These are phyloP conservation scores for Cicer pinnatifidum DNA, from an alignment of 306 rosid species.

Conservation along the genomic window DNA sequence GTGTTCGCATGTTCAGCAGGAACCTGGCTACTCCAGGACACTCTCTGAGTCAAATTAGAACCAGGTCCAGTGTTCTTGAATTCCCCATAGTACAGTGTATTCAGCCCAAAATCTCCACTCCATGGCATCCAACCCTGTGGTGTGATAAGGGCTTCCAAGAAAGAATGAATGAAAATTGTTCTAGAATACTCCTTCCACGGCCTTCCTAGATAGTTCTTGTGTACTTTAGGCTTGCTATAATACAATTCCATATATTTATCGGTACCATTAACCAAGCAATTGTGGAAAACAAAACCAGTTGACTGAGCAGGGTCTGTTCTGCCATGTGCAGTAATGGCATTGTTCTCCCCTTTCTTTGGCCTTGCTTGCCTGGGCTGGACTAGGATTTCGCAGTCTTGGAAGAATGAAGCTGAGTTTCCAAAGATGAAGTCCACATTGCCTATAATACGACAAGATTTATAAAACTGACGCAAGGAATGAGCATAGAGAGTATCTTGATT, in stretches of 20 bases:
- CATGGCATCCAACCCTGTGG: slow-evolving; percentile 85
- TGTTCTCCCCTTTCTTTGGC: slow-evolving; percentile 77
- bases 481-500: slow-evolving; percentile 93
- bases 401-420: slow-evolving; percentile 85
- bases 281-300: slow-evolving; percentile 79
- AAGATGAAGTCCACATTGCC: slow-evolving; percentile 97
- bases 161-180: slow-evolving; percentile 62
- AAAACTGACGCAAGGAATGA: slow-evolving; percentile 77
- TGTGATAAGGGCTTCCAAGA: slow-evolving; percentile 58
- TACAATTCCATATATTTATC: slow-evolving; percentile 77
- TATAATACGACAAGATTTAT: slow-evolving; percentile 71
- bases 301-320: slow-evolving; percentile 88
- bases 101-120: slow-evolving; percentile 63
- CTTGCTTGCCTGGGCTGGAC: slow-evolving; percentile 65
- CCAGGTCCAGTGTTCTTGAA: slow-evolving; percentile 65
- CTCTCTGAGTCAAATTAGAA: slow-evolving; percentile 56
- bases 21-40: slow-evolving; percentile 70
- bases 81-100: slow-evolving; percentile 86
- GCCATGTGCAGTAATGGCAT: slow-evolving; percentile 80
- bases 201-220: slow-evolving; percentile 88
- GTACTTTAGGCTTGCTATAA: slow-evolving; percentile 67
- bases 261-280: slow-evolving; percentile 79
- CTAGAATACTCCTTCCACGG: slow-evolving; percentile 97
- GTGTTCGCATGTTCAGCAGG: slow-evolving; percentile 62
- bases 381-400: slow-evolving; percentile 72